phyloP scores from a whole-genome alignment of 805 yeast species.

The Ogataea nakhonphanomensis region DNA sequence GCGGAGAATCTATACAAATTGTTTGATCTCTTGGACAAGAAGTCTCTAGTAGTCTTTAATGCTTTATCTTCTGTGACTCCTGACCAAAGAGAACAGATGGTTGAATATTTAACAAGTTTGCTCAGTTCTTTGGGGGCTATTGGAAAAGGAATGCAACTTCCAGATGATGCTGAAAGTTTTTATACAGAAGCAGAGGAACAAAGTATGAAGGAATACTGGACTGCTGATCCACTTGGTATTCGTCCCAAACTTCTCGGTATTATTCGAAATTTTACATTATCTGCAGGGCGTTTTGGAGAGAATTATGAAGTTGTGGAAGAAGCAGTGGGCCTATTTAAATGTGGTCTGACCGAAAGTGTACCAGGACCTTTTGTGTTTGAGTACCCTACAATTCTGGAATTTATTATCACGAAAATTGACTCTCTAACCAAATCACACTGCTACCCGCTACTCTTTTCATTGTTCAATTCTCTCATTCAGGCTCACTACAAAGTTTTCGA shows the following conservation, averaged over 20 bases:
- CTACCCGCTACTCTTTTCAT: constrained; percentile 42
- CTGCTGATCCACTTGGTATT: constrained; percentile 42
- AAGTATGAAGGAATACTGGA: constrained; percentile 43
- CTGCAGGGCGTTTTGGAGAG: constrained; percentile 35
- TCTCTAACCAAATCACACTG: constrained; percentile 29
- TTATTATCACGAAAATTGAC: constrained; percentile 34
- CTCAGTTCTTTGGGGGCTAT: constrained; percentile 63
- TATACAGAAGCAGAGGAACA: constrained; percentile 33
- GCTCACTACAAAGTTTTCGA: constrained; percentile 35
- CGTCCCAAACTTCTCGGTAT: constrained; percentile 41
- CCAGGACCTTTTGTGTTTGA: constrained; percentile 66
- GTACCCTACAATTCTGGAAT: constrained; percentile 38
- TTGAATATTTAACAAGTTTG: constrained; percentile 52
- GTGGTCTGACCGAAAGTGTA: constrained; percentile 59
- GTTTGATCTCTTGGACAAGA: constrained; percentile 23
- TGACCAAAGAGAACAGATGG: constrained; percentile 25
- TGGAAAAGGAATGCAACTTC: constrained; percentile 64
- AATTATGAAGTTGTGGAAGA: constrained; percentile 57
- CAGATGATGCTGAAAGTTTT: constrained; percentile 48
- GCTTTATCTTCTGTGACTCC: constrained; percentile 11
- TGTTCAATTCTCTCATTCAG: constrained; percentile 43
- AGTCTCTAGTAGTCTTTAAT: constrained; percentile 14
- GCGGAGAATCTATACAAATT: constrained; percentile 28
- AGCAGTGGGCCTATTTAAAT: constrained; percentile 57
- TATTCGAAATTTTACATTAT: constrained; percentile 41